These are phyloP conservation scores for Coelastrella sp. DNA, from an alignment of 139 green algal species.

Conservation along the genomic window DNA sequence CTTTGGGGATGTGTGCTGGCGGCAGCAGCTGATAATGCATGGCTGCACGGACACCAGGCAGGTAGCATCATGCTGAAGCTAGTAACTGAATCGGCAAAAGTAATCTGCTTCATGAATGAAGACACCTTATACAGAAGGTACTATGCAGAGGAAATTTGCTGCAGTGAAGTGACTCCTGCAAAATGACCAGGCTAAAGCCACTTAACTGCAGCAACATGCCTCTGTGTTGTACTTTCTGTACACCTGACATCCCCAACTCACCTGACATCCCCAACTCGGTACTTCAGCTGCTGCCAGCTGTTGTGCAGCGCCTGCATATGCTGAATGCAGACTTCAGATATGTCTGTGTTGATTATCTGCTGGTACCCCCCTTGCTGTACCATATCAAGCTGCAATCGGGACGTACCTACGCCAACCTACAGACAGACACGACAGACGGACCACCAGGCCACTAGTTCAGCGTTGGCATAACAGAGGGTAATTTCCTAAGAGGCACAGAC, in stretches of 20 bases:
- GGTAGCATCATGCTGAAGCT: not conserved
- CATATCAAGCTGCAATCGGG: slow-evolving; percentile 63
- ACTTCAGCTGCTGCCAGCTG: slow-evolving; percentile 47
- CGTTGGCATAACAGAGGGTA: no score
- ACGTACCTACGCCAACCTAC: slow-evolving; percentile 70
- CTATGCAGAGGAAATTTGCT: not conserved
- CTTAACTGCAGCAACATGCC: not conserved
- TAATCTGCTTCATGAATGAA: not conserved
- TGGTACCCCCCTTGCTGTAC: slow-evolving; percentile 50
- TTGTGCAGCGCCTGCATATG: slow-evolving; percentile 60
- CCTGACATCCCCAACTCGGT: slow-evolving; percentile 57
- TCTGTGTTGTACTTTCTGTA: no score
- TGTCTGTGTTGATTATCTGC: slow-evolving; percentile 65
- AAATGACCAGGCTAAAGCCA: not conserved
- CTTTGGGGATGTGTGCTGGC: no score
- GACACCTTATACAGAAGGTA: not conserved
- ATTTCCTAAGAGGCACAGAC: no score
- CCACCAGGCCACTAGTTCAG: no score
- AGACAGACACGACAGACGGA: not conserved
- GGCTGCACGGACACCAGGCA: no score
- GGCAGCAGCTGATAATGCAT: no score
- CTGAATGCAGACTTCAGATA: slow-evolving; percentile 50
- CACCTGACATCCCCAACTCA: not conserved
- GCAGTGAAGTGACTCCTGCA: not conserved
- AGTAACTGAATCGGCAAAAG: not conserved